Evolutionary conservation across 495 filamentous ascomycete genomes (phyloP).

Genomic region (Hypoxylon lienhwacheense): DNA sequence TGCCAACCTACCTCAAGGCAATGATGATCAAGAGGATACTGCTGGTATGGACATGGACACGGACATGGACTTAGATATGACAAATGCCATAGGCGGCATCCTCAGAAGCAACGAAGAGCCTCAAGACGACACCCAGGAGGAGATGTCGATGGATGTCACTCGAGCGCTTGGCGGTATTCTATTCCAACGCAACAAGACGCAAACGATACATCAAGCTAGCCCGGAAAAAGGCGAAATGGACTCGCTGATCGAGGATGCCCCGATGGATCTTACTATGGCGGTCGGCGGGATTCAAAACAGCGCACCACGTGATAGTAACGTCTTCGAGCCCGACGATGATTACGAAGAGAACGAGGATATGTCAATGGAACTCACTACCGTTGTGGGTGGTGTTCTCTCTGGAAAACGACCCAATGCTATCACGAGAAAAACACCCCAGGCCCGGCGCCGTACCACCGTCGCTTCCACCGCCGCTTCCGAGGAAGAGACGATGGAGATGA

Average conservation of each 20-base stretch:
- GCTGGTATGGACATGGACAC: conserved; percentile 43
- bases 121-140: conserved; percentile 42
- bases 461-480: conserved; percentile 40
- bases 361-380: conserved; percentile 81
- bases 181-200: conserved; percentile 42
- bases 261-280: conserved; percentile 73
- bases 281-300: conserved; percentile 63
- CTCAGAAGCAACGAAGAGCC: conserved; percentile 42
- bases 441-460: conserved; percentile 37
- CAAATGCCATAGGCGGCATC: conserved; percentile 59
- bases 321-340: conserved; percentile 30
- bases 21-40: conserved; percentile 34
- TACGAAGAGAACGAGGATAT: conserved; percentile 66
- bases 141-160: conserved; percentile 86
- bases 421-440: conserved; percentile 23
- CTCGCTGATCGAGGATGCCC: conserved; percentile 52
- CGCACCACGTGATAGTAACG: conserved; percentile 30
- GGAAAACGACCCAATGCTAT: conserved; percentile 38
- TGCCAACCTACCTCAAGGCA: background rate
- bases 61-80: conserved; percentile 59
- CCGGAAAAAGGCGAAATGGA: conserved; percentile 35
- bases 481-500: conserved; percentile 67
- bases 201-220: conserved; percentile 32
- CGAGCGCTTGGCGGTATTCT: conserved; percentile 80
- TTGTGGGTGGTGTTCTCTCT: conserved; percentile 64